A percentile compares a stretch with the other conserved stretches of the same genome.
These are phyloP conservation scores for Lactarius vividus DNA, from an alignment of 768 basidiomycete species.

Conservation along the genomic window DNA sequence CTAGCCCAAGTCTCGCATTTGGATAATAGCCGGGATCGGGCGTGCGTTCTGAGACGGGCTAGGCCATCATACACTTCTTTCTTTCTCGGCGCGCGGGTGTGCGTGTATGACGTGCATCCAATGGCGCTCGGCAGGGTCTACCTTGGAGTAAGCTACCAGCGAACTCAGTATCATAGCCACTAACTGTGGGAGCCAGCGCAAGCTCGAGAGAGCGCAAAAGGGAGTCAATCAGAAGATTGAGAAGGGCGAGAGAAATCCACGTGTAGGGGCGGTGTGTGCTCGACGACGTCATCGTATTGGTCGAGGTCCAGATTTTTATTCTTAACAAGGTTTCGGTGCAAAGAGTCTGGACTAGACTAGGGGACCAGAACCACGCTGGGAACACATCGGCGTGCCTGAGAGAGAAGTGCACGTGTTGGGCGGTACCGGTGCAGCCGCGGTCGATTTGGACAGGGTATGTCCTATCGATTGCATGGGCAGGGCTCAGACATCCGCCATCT, in stretches of 20 bases:
- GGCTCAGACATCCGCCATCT: no score
- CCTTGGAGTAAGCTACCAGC: not conserved
- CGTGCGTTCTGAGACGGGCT: slow-evolving; percentile 2
- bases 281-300: not conserved
- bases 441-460: no score
- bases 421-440: no score
- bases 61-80: not conserved
- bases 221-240: not conserved
- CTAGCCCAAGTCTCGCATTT: slow-evolving; percentile 7
- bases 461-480: no score
- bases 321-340: not conserved
- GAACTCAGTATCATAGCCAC: not conserved
- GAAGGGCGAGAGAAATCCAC: not conserved
- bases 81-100: not conserved
- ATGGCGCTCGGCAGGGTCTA: not conserved
- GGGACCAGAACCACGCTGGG: not conserved
- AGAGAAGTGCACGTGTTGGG: no score
- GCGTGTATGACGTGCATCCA: not conserved
- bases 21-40: slow-evolving; percentile 8
- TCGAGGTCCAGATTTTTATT: not conserved
- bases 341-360: not conserved
- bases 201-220: not conserved
- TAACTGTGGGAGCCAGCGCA: not conserved
- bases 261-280: not conserved
- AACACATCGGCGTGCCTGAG: not conserved